phyloP scores from a whole-genome alignment of 1,284 basidiomycete species.

The Ceratobasidium theobromae region DNA sequence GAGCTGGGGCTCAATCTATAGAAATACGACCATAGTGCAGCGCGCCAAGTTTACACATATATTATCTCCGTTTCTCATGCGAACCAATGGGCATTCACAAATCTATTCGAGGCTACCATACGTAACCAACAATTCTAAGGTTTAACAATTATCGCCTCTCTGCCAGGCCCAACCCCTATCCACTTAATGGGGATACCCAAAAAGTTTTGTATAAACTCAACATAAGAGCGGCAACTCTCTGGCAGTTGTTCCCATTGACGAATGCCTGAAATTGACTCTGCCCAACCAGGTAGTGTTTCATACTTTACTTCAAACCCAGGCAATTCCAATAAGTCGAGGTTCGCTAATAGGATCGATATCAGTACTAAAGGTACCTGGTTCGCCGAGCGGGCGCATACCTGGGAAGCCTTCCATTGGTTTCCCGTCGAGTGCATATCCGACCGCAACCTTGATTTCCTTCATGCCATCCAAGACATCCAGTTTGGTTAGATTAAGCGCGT shows the following conservation, averaged over 20 bases:
- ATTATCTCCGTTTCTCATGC: neutral
- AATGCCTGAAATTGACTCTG: constrained; percentile 70
- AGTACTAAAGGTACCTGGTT: neutral
- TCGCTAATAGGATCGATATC: constrained; percentile 53
- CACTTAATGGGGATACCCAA: constrained; percentile 82
- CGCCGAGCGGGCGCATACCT: constrained; percentile 52
- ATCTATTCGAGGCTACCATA: neutral
- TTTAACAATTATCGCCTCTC: constrained; percentile 71
- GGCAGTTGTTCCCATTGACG: constrained; percentile 80
- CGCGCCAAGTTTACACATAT: neutral
- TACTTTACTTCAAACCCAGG: constrained; percentile 81
- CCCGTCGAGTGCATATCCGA: constrained; percentile 78
- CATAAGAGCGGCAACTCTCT: constrained; percentile 81
- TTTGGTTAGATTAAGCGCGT: constrained; percentile 92
- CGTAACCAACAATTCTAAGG: constrained; percentile 13
- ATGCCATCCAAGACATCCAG: constrained; percentile 90
- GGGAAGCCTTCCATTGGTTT: constrained; percentile 86
- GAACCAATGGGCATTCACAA: neutral
- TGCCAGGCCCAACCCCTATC: constrained; percentile 87
- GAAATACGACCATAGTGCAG: neutral
- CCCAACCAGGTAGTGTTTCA: constrained; percentile 91
- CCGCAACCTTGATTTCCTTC: constrained; percentile 85
- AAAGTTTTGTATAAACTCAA: constrained; percentile 85
- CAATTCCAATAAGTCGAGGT: constrained; percentile 75
- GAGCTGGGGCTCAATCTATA: neutral